Evolutionary conservation across 345 rosid genomes (phyloP).

Genomic region (Raphanus raphanistrum): DNA sequence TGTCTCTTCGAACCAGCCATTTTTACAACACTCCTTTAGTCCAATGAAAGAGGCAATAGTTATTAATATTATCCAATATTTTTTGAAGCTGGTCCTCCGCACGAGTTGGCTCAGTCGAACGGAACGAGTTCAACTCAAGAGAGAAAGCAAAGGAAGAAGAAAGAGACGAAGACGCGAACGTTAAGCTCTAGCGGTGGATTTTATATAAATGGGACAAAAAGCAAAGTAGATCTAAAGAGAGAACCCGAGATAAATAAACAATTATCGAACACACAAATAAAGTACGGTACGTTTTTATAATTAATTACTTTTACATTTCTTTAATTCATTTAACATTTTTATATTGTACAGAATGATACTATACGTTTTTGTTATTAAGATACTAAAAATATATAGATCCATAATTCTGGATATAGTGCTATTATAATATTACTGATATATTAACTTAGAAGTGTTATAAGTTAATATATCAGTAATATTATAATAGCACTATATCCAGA

Average conservation of each 20-base stretch:
- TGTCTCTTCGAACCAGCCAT: constrained; percentile 32
- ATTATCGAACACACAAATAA: not conserved
- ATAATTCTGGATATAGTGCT: constrained; percentile 8
- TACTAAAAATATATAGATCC: not conserved
- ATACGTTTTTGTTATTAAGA: not conserved
- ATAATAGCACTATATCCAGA: not conserved
- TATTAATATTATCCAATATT: constrained; percentile 1
- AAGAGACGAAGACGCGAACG: constrained; percentile 18
- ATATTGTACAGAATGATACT: not conserved
- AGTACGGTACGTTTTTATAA: constrained; percentile 18
- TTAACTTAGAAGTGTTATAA: too few relatives aligned
- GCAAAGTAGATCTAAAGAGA: constrained; percentile 52
- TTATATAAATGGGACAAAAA: constrained; percentile 37
- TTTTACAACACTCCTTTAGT: constrained; percentile 30
- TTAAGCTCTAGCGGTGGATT: constrained; percentile 39
- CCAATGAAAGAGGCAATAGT: constrained; percentile 32
- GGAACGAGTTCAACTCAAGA: constrained; percentile 34
- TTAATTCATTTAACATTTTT: not conserved
- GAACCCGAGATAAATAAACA: constrained; percentile 15
- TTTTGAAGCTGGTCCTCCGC: not conserved
- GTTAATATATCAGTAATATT: too few relatives aligned
- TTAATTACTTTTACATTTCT: constrained; percentile 7
- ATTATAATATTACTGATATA: too few relatives aligned
- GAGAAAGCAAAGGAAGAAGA: constrained; percentile 22
- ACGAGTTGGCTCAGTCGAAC: constrained; percentile 27